phyloP scores from a whole-genome alignment of 2,329 filamentous ascomycete species.

The Hypoxylon sp. region DNA sequence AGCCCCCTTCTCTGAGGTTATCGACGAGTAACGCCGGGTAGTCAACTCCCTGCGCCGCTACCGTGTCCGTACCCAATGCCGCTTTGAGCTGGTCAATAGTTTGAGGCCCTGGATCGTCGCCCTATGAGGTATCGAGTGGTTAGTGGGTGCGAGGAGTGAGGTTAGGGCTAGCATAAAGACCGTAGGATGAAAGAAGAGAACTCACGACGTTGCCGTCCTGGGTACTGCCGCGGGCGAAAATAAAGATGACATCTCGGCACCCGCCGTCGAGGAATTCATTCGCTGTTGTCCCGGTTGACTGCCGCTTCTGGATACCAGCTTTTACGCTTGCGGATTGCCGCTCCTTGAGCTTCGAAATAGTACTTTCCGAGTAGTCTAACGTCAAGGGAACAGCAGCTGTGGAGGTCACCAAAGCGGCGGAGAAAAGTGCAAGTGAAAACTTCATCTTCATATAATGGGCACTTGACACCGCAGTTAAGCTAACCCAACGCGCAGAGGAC shows the following conservation, averaged over 20 bases:
- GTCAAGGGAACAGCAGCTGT: constrained; percentile 26
- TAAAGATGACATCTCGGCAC: constrained; percentile 58
- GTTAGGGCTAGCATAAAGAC: neutral
- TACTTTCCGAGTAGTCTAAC: constrained; percentile 37
- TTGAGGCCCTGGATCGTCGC: constrained; percentile 50
- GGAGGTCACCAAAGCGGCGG: constrained; percentile 13
- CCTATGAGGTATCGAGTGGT: constrained; percentile 33
- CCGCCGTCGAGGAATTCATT: constrained; percentile 57
- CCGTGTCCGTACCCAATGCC: constrained; percentile 38
- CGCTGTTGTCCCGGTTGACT: constrained; percentile 43
- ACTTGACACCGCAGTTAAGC: neutral
- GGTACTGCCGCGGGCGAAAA: constrained; percentile 59
- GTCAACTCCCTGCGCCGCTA: constrained; percentile 50
- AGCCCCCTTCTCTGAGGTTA: constrained; percentile 51
- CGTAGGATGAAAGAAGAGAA: constrained; percentile 17
- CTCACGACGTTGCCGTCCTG: constrained; percentile 59
- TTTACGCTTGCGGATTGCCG: neutral
- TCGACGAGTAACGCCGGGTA: constrained; percentile 48
- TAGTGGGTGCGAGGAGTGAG: neutral
- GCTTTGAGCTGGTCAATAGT: constrained; percentile 48
- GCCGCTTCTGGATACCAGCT: constrained; percentile 7
- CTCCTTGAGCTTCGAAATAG: constrained; percentile 28
- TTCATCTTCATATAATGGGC: constrained; percentile 23
- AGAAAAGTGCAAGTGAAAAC: constrained; percentile 27
- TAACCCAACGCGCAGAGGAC: neutral